phyloP scores from a whole-genome alignment of 306 rosid genomes.

The apple (Malus domestica) region ASM211411v1 NC_041790.1:27014501-27015000 shows the following conservation, averaged over 20 bases:
- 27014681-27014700: not conserved
- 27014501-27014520: not conserved
- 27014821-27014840: constrained; percentile 49
- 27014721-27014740: constrained; percentile 18
- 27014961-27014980: no score
- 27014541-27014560: not conserved
- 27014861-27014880: constrained; percentile 9
- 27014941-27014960: no score
- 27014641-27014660: not conserved
- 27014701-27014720: not conserved
- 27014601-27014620: not conserved
- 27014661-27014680: not conserved
- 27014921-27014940: no score
- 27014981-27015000: no score
- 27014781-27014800: constrained; percentile 48
- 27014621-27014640: not conserved
- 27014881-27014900: no score
- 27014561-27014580: not conserved
- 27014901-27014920: no score
- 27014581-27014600: not conserved
- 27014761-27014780: constrained; percentile 48
- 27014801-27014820: constrained; percentile 43
- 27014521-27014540: not conserved
- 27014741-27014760: constrained; percentile 34
- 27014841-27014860: constrained; percentile 41